Evolutionary conservation across 306 rosid genomes (phyloP), one percentile per base, ranked within the genome.

Genomic region (Mimosa pudica): DNA sequence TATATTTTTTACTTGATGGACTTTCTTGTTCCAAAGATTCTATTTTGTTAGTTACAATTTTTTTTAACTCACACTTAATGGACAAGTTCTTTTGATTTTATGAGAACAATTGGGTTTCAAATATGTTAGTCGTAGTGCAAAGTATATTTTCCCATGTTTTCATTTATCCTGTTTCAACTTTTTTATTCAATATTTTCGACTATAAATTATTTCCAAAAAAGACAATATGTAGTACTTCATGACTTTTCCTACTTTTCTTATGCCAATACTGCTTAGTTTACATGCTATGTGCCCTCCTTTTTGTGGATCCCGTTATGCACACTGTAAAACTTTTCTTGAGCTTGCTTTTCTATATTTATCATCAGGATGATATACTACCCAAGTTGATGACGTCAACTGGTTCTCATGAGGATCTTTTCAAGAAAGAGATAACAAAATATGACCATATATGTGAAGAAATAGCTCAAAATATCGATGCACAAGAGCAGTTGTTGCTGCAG

Each of bases 371-470:
- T 88, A 95, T 95, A 84, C 88, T 95, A 78, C 98, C 99, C 35
- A 95, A 95, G 87, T 87, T 95, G 93, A 95, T 95, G 99, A 95
- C 98, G 69, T 93, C 96, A 81, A 93, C 99, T 1, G 97, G 97
- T 74, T 95, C 99, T 79, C 89, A 91, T 78, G 99, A 95, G 85
- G 99, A 93, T 87, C 99, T 95, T 86, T 95, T 91, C 85, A 90
- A 86, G 88, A 95, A 93, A 87, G 99, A 95, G 85, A 81, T 91
- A 68, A 89, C 99, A 73, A 95, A 95, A 78, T 95, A 95, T 81
- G 97, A 95, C 82, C 93, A 79, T 84, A 93, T 95, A 54, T 86
- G 91, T 74, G 96, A 88, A 84, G 99, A 95, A 55, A 95, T 95
- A 72, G 92, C 90, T 81, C 96, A 89, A 78, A 95, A 95, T 77